Percentiles rank a stretch among this genome's conserved stretches.
Evolutionary conservation across 1,284 basidiomycete genomes (phyloP).

Genomic region (Dichomitus squalens): DNA sequence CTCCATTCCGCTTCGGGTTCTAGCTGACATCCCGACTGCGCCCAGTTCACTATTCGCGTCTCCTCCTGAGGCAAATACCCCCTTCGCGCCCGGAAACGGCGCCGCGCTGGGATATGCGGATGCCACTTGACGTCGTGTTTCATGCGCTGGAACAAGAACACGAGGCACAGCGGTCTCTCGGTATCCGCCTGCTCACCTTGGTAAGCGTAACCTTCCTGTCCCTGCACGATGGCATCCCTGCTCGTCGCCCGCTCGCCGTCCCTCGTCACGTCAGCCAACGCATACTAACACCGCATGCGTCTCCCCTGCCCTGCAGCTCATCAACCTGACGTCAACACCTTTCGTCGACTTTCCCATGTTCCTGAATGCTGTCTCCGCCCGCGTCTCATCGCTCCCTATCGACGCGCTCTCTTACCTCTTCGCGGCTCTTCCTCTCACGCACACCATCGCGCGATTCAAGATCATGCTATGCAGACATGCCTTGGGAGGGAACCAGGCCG

Average conservation of each 20-base stretch:
- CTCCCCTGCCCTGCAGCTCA: conserved; percentile 42
- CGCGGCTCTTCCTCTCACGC: conserved; percentile 43
- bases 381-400: conserved; percentile 42
- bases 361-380: conserved; percentile 47
- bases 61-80: conserved; percentile 69
- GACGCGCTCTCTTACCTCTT: conserved; percentile 42
- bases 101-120: conserved; percentile 58
- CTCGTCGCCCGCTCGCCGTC: neutral
- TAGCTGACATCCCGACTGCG: neutral
- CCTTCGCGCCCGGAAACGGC: conserved; percentile 48
- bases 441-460: conserved; percentile 48
- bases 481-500: conserved; percentile 15
- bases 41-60: conserved; percentile 56
- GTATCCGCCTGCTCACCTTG: conserved; percentile 52
- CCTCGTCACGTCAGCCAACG: neutral
- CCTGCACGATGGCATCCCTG: neutral
- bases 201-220: conserved; percentile 36
- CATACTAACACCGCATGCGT: neutral
- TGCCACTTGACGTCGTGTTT: conserved; percentile 58
- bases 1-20: conserved; percentile 1
- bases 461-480: conserved; percentile 48
- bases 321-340: conserved; percentile 52
- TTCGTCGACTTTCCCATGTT: conserved; percentile 54
- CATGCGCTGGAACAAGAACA: conserved; percentile 50
- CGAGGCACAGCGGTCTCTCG: conserved; percentile 41